Evolutionary conservation across 106 monocot genomes (phyloP).

Genomic region (Apostasia shenzhenica): DNA sequence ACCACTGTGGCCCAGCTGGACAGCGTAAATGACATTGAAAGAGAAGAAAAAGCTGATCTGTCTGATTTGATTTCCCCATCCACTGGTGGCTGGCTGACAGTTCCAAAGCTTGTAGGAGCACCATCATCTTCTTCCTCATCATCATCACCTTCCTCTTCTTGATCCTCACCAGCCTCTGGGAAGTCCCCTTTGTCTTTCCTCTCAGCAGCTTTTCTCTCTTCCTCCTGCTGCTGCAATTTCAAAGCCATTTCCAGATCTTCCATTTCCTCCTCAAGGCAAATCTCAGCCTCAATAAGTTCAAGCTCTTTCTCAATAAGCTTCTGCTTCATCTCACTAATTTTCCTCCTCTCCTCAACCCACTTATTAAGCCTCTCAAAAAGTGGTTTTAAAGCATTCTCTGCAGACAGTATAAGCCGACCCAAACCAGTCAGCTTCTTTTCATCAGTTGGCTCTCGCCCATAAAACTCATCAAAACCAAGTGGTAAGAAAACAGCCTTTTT

Average conservation of each 20-base stretch:
- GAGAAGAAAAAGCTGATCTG: conserved; percentile 60
- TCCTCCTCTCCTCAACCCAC: conserved; percentile 65
- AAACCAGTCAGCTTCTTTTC: conserved; percentile 30
- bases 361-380: conserved; percentile 39
- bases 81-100: conserved; percentile 18
- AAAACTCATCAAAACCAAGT: conserved; percentile 70
- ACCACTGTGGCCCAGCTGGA: conserved; percentile 21
- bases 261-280: conserved; percentile 64
- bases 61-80: conserved; percentile 14
- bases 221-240: conserved; percentile 71
- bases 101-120: conserved; percentile 67
- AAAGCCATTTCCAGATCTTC: conserved; percentile 59
- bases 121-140: conserved; percentile 54
- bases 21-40: conserved; percentile 46
- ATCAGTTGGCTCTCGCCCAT: conserved; percentile 24
- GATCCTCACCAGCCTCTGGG: conserved; percentile 35
- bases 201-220: conserved; percentile 34
- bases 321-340: conserved; percentile 45
- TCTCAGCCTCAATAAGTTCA: conserved; percentile 67
- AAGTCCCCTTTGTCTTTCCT: conserved; percentile 19
- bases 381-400: conserved; percentile 46
- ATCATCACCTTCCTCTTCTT: conserved; percentile 32
- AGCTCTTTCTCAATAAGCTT: conserved; percentile 61
- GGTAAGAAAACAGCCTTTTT: conserved; percentile 61
- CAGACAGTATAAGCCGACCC: conserved; percentile 17